Evolutionary conservation across 2,329 filamentous ascomycete species (phyloP).

Genomic region (Oidium heveae): DNA sequence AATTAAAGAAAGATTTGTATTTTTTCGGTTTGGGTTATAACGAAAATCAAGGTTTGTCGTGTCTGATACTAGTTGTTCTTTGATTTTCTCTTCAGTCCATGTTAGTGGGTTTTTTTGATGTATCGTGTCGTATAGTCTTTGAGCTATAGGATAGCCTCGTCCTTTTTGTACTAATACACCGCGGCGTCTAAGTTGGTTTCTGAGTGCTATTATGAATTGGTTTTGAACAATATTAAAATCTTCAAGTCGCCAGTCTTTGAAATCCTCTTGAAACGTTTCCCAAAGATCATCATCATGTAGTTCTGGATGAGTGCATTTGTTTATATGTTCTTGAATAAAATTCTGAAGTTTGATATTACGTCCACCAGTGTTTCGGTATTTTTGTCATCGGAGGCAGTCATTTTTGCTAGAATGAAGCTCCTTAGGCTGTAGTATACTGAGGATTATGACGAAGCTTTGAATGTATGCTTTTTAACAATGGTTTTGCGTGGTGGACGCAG

Average conservation of each 20-base stretch:
- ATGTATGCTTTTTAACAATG: background rate
- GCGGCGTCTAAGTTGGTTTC: background rate
- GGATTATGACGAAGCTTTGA: background rate
- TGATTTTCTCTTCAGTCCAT: background rate
- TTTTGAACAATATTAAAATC: background rate
- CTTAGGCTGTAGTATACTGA: background rate
- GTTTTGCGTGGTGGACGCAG: background rate
- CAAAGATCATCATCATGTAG: background rate
- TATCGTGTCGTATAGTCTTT: background rate
- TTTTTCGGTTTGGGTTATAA: background rate
- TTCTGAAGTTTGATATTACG: background rate
- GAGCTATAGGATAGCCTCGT: background rate
- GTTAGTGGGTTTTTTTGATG: background rate
- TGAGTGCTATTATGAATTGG: background rate
- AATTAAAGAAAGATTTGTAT: background rate
- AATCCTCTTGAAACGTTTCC: background rate
- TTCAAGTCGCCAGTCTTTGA: background rate
- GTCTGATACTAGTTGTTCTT: background rate
- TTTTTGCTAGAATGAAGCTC: background rate
- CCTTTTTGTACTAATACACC: background rate
- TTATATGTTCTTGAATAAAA: background rate
- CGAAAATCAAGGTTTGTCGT: background rate
- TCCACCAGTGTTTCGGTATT: background rate
- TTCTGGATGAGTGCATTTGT: background rate
- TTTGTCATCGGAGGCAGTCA: too few species aligned